A percentile compares a stretch with the other conserved stretches of the same genome.
Evolutionary conservation across 352 stramenopile genomes (phyloP).

Genomic region (Phytophthora tubulina): DNA sequence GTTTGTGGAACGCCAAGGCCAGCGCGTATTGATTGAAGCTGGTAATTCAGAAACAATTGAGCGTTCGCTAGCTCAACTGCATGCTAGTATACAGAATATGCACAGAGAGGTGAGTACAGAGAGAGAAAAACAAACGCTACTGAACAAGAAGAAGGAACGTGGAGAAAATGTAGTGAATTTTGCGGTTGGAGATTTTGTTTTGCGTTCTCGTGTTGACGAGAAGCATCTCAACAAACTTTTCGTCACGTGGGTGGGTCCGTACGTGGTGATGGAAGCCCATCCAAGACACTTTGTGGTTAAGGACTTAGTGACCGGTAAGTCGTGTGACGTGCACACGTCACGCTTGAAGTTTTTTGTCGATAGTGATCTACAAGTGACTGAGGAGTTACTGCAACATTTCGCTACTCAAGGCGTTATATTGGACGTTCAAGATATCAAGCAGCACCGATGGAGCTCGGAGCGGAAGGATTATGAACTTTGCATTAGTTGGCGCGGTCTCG

Average conservation of each 20-base stretch:
- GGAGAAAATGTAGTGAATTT: too few species aligned
- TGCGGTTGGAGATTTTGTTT: too few species aligned
- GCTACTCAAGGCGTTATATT: slow-evolving; percentile 27
- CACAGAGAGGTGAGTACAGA: not conserved
- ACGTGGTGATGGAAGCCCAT: not conserved
- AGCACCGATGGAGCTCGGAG: not conserved
- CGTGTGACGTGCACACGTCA: slow-evolving; percentile 30
- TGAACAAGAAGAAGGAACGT: too few species aligned
- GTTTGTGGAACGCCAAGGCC: not conserved
- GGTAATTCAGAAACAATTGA: not conserved
- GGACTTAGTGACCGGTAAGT: slow-evolving; percentile 9
- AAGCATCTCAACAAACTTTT: too few species aligned
- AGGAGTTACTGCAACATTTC: slow-evolving; percentile 32
- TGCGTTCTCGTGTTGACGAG: too few species aligned
- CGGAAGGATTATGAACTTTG: not conserved
- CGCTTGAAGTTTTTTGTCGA: slow-evolving; percentile 40
- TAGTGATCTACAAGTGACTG: slow-evolving; percentile 26
- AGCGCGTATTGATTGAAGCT: not conserved
- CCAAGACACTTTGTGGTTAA: slow-evolving; percentile 20
- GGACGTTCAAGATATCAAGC: slow-evolving; percentile 7
- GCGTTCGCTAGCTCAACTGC: not conserved
- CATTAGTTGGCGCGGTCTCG: too few species aligned
- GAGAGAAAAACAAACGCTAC: too few species aligned
- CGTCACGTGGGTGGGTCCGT: too few species aligned
- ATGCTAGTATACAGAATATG: not conserved